Conservation (phyloP, 2,329 filamentous ascomycete species). For the Trichoderma afroharzianum region DNA sequence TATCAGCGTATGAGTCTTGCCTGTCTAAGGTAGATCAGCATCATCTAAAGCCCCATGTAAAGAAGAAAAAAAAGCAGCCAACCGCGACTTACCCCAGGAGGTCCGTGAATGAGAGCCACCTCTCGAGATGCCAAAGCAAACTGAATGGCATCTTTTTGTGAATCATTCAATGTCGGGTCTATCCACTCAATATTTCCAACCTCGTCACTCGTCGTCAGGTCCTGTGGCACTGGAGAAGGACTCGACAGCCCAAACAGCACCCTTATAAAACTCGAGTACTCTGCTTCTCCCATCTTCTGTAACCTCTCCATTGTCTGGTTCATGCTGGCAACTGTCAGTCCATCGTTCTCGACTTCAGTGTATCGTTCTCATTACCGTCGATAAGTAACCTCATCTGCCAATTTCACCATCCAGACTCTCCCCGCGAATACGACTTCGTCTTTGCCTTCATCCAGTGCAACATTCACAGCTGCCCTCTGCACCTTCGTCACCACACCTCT, state of each 20-base stretch:
- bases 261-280: conserved; percentile 57
- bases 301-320: conserved; percentile 59
- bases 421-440: conserved; percentile 44
- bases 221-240: conserved; percentile 45
- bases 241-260: conserved; percentile 59
- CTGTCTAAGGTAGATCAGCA: conserved; percentile 54
- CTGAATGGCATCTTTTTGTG: conserved; percentile 65
- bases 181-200: conserved; percentile 54
- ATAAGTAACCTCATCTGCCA: conserved; percentile 66
- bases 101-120: conserved; percentile 87
- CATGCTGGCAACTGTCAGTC: conserved; percentile 45
- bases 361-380: conserved; percentile 40
- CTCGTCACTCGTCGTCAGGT: conserved; percentile 42
- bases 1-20: conserved; percentile 94
- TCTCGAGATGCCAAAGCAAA: conserved; percentile 82
- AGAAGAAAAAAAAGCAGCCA: neutral
- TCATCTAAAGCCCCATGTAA: neutral
- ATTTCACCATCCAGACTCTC: conserved; percentile 61
- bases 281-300: conserved; percentile 53
- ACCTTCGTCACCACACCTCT: conserved; percentile 69
- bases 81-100: conserved; percentile 63
- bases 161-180: conserved; percentile 60
- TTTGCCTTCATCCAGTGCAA: conserved; percentile 66
- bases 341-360: neutral
- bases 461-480: conserved; percentile 53